These are phyloP conservation scores for Rhizoclosmatium globosum DNA, from an alignment of 192 early-diverging fungal species.

Conservation along the genomic window DNA sequence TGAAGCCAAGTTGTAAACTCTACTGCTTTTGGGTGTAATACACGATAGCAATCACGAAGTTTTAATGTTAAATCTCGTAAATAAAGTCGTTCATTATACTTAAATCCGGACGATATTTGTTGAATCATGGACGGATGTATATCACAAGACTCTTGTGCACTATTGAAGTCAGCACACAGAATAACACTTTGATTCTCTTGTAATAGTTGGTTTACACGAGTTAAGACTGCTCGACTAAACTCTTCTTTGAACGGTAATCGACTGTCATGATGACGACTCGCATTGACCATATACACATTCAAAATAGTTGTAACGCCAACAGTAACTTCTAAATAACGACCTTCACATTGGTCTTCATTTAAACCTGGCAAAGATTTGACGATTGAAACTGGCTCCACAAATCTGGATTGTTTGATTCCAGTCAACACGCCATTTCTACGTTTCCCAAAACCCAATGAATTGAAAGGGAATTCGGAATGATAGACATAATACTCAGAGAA, in stretches of 20 bases:
- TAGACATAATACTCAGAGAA: background rate
- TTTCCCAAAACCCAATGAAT: background rate
- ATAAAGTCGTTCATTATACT: background rate
- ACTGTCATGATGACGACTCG: background rate
- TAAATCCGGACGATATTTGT: background rate
- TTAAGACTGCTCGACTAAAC: background rate
- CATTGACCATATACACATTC: background rate
- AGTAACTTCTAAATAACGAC: background rate
- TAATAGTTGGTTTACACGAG: background rate
- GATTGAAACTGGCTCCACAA: background rate
- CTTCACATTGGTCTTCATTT: background rate
- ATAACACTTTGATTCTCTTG: background rate
- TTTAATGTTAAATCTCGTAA: background rate
- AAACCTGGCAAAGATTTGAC: background rate
- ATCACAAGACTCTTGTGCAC: background rate
- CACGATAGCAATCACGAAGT: background rate
- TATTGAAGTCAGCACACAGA: background rate
- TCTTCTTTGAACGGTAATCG: background rate
- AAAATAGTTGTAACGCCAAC: background rate
- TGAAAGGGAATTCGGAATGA: background rate
- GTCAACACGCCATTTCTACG: background rate
- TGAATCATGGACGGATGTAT: background rate
- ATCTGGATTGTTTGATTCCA: background rate
- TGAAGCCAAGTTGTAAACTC: background rate
- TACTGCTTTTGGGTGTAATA: background rate